These are phyloP conservation scores for Pyronema omphalodes DNA, from an alignment of 495 filamentous ascomycete genomes.

Conservation along the genomic window DNA sequence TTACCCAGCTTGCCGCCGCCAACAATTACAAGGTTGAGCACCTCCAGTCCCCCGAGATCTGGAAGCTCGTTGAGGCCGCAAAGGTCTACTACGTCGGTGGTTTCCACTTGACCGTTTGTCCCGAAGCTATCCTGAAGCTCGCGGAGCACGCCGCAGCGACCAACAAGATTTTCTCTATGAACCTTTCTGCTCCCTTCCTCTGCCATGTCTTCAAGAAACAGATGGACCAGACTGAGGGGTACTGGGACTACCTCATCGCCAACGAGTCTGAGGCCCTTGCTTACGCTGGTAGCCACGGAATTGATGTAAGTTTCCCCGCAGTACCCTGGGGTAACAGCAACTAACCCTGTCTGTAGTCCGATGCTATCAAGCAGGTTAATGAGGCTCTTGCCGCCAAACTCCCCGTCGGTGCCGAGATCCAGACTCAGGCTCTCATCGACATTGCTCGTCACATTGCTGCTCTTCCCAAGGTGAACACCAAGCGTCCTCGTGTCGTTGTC, in stretches of 20 bases:
- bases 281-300: slow-evolving; percentile 64
- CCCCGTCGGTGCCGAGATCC: not conserved
- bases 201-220: slow-evolving; percentile 93
- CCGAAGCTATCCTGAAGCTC: slow-evolving; percentile 71
- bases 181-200: slow-evolving; percentile 88
- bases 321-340: slow-evolving; percentile 7
- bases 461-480: slow-evolving; percentile 75
- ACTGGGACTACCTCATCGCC: slow-evolving; percentile 91
- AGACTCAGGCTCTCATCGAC: slow-evolving; percentile 59
- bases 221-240: slow-evolving; percentile 63
- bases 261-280: slow-evolving; percentile 87
- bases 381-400: too few relatives aligned
- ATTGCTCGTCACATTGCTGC: slow-evolving; percentile 72
- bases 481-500: slow-evolving; percentile 61
- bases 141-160: slow-evolving; percentile 71
- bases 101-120: slow-evolving; percentile 76
- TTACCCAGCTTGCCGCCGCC: slow-evolving; percentile 87
- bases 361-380: too few relatives aligned
- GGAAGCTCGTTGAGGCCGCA: slow-evolving; percentile 74
- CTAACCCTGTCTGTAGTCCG: slow-evolving; percentile 6
- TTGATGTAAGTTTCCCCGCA: slow-evolving; percentile 22
- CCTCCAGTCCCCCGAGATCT: slow-evolving; percentile 75
- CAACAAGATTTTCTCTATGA: slow-evolving; percentile 82
- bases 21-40: slow-evolving; percentile 95
- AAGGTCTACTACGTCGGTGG: slow-evolving; percentile 83